phyloP scores from a whole-genome alignment of 2,329 filamentous ascomycete genomes.

The Didymella pinodella region DNA sequence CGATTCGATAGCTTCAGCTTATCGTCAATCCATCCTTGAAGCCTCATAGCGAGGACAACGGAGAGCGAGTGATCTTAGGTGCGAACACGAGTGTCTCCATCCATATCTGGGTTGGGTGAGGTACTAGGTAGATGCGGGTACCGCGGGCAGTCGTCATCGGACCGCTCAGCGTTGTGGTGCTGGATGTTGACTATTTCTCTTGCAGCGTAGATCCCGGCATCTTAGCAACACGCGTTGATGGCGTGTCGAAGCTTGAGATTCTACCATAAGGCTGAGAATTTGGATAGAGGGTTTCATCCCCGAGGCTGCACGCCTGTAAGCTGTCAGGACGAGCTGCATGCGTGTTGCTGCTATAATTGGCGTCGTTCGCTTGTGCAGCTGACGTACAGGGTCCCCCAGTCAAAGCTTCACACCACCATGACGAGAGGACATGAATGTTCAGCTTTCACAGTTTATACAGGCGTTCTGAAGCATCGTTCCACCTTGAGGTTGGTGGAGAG shows the following conservation, averaged over 20 bases:
- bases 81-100: constrained; percentile 2
- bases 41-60: neutral
- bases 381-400: constrained; percentile 14
- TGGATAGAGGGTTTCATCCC: neutral
- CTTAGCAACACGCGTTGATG: neutral
- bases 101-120: neutral
- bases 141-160: constrained; percentile 6
- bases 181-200: neutral
- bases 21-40: neutral
- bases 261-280: constrained; percentile 2
- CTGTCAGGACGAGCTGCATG: constrained; percentile 9
- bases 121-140: constrained; percentile 2
- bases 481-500: neutral
- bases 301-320: neutral
- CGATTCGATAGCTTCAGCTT: constrained; percentile 8
- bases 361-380: constrained; percentile 13
- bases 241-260: neutral
- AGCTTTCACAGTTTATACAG: neutral
- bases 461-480: neutral
- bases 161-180: constrained; percentile 17
- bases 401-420: constrained; percentile 8
- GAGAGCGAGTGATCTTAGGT: neutral
- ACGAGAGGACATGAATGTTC: neutral
- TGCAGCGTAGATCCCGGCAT: neutral
- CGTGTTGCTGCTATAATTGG: constrained; percentile 15